These are phyloP conservation scores for Termitomyces sp. DNA, from an alignment of 768 basidiomycete species.

Conservation along the genomic window DNA sequence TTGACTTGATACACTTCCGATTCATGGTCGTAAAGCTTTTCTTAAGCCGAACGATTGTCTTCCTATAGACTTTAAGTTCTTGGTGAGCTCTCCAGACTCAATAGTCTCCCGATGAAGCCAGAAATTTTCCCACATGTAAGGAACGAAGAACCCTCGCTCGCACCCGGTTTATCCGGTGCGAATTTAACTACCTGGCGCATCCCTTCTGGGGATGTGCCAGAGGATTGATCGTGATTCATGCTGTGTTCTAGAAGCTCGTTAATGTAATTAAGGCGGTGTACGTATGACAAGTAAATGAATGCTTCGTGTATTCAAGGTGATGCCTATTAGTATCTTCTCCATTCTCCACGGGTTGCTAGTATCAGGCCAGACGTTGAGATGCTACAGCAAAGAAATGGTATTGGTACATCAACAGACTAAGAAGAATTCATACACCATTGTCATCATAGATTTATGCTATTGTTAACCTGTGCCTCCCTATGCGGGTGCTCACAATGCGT, in stretches of 20 bases:
- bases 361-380: constrained; percentile 13
- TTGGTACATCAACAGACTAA: neutral
- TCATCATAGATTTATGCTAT: neutral
- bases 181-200: neutral
- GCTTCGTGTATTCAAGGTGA: neutral
- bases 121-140: neutral
- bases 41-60: neutral
- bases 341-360: constrained; percentile 17
- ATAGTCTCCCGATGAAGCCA: neutral
- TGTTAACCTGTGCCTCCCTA: neutral
- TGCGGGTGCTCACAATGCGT: too few species aligned
- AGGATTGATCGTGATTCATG: neutral
- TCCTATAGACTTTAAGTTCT: neutral
- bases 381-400: neutral
- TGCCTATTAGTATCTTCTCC: too few species aligned
- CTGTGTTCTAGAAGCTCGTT: neutral
- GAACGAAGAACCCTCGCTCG: neutral
- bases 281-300: constrained; percentile 7
- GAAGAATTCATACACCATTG: neutral
- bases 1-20: neutral
- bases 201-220: neutral
- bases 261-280: constrained; percentile 14
- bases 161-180: neutral
- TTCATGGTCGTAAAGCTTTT: neutral
- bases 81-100: neutral